Base-by-base conservation (phyloP, 73 alveolate genomes). In the Uronychia setigera region DNA sequence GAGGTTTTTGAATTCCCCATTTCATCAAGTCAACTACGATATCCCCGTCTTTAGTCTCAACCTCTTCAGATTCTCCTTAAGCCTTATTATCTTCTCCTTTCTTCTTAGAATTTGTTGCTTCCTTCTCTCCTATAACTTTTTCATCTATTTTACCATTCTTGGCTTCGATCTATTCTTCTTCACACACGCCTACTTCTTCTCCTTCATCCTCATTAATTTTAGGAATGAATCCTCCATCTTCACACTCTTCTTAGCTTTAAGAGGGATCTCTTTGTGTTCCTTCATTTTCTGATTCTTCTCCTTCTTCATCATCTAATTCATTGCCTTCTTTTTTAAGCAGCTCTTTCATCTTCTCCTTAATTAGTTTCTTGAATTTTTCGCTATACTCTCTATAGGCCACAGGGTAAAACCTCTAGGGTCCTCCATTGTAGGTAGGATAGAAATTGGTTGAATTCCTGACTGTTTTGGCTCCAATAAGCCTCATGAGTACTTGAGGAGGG, bases 1-100 rank as follows among this genome's bases (percentile, higher is more conserved):
- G 74, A 29, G 88, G 81, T 14, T 75, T 77, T 34, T 77, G 81
- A 86, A 89, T 33, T 13, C 95, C 95, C 95, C 95, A 89, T 74
- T 87, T 34, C 95, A 89, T 89, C 31, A 80, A 84, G 30, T 84
- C 92, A 33, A 89, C 82, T 0, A 25, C 29, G 31, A 80, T 58
- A 27, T 59, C 79, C 1, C 31, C 35, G 1, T 59, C 59, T 31
- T 59, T 35, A 29, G 19, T 19, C 19, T 46, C 67, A 5, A 11
- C 67, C 5, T 46, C 19, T 5, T 33, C 74, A 32, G 31, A 26
- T 33, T 59, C 81, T 31, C 32, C 60, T 11, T 1, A 25, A 0
- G 74, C 27, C 74, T 60, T 1, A 31, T 31, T 31, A 29, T 13
- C 81, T 31, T 58, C 59, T 33, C 13, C 32, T 30, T 33, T 0